Percentiles rank a stretch among this genome's conserved stretches.
Conservation (phyloP, 257 asterid species). For the Sherardia arvensis region DNA sequence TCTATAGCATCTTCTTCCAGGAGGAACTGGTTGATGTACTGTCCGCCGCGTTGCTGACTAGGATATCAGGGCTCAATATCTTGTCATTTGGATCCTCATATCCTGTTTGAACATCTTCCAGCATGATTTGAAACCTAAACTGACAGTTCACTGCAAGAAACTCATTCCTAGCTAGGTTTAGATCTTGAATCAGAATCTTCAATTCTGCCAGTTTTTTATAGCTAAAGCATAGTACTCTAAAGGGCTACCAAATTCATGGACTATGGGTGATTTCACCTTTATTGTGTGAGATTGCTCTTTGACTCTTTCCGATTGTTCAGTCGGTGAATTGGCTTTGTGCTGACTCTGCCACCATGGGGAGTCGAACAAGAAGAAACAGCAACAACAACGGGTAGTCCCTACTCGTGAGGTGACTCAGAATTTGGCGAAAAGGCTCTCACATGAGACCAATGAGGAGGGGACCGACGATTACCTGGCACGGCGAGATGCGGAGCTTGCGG, state of each 20-base stretch:
- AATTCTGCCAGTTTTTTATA: constrained; percentile 13
- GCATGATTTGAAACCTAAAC: constrained; percentile 6
- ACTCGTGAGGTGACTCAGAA: no score
- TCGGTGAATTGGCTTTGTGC: no score
- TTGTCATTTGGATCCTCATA: constrained; percentile 13
- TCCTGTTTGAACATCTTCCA: constrained; percentile 6
- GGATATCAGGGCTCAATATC: constrained; percentile 14
- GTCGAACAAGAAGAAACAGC: no score
- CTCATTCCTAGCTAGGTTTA: constrained; percentile 11
- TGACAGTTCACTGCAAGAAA: constrained; percentile 18
- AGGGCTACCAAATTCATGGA: constrained; percentile 6
- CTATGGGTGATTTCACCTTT: no score
- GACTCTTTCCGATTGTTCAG: no score
- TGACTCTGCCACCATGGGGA: no score
- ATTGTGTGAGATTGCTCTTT: no score
- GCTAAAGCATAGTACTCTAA: constrained; percentile 18
- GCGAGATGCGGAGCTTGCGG: no score
- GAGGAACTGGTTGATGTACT: constrained; percentile 50
- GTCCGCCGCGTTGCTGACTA: background rate
- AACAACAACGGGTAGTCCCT: no score
- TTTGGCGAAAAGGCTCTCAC: no score
- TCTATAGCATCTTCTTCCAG: constrained; percentile 74
- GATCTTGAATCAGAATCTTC: constrained; percentile 15
- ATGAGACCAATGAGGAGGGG: no score
- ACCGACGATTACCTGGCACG: no score